Base-by-base conservation (phyloP, 768 basidiomycete genomes). In the Boletus speciosus region DNA sequence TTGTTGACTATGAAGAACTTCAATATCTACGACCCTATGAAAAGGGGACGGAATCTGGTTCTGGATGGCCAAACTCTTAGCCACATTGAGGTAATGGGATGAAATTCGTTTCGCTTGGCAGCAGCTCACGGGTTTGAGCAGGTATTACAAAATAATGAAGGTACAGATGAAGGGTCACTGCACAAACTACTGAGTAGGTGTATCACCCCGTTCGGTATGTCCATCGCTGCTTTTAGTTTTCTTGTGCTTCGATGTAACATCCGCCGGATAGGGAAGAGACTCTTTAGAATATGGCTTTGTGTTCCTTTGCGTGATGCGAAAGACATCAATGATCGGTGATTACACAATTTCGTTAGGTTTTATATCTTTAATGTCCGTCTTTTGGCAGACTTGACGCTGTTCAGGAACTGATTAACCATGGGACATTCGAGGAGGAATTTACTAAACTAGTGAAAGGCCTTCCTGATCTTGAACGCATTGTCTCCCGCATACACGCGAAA, bases 261-360 rank as follows among this genome's bases (percentile, higher is more conserved):
- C 45, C 46, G 12, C 47, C 11, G n/a, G 42, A 25, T 50, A 92
- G 92, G 94, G 38, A 98, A 98, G 69, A 83, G 97, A 25, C 78
- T 98, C 29, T 98, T 99, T 80, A 84, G 95, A 39, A 88, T 96
- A 49, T 99, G 97, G 97, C 76, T 99, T 8, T 97, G 93, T 58
- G 88, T 88, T 79, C 97, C 97, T 19, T 73, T 99, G 57, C 83
- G 87, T 31, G 83, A 90, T 37, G 84, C 85, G 35, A 67, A 79
- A 11, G 90, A 90, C 45, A 98, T 99, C 72, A 95, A 96, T 64
- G 86, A 90, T 38, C 80, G 94, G 93, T 91, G 63, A 58, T 74
- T 57, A 46, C 34, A 19, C 46, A 53, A 51, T 58, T 51, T 57
- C 35, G 23, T 54, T 46, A 47, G 52, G 49, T 52, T 50, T 50